These are phyloP conservation scores for Candida sithepensis DNA, from an alignment of 805 yeast genomes.

Conservation along the genomic window DNA sequence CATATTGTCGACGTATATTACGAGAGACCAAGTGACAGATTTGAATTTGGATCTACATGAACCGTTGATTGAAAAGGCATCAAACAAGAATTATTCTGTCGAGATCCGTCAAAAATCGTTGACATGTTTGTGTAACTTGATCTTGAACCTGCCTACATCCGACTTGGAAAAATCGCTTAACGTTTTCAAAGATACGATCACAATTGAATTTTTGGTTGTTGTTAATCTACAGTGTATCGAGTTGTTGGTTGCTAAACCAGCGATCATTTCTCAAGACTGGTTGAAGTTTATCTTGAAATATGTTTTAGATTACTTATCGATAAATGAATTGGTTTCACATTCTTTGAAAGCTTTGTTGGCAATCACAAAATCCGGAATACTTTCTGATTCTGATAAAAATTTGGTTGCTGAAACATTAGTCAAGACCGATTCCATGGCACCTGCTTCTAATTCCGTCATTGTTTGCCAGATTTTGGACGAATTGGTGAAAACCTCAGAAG, in stretches of 20 bases:
- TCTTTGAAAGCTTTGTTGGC: constrained; percentile 17
- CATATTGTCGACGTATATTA: constrained; percentile 15
- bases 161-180: constrained; percentile 6
- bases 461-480: constrained; percentile 12
- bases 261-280: constrained; percentile 17
- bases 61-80: constrained; percentile 21
- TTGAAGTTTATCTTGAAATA: constrained; percentile 12
- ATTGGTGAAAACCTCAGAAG: constrained; percentile 4
- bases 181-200: constrained; percentile 23
- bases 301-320: constrained; percentile 17
- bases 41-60: constrained; percentile 7
- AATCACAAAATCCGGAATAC: constrained; percentile 5
- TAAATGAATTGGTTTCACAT: constrained; percentile 17
- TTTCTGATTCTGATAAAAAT: constrained; percentile 10
- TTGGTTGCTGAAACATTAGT: constrained; percentile 1
- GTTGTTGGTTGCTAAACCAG: constrained; percentile 12
- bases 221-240: constrained; percentile 21
- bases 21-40: constrained; percentile 5
- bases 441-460: constrained; percentile 10
- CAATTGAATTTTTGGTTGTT: constrained; percentile 27
- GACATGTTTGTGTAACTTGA: constrained; percentile 16
- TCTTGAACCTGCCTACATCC: constrained; percentile 10
- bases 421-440: not conserved
- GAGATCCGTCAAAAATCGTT: constrained; percentile 32
- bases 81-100: constrained; percentile 29